Conservation (phyloP, 306 rosid species). For the Prinsepia uniflora region DNA sequence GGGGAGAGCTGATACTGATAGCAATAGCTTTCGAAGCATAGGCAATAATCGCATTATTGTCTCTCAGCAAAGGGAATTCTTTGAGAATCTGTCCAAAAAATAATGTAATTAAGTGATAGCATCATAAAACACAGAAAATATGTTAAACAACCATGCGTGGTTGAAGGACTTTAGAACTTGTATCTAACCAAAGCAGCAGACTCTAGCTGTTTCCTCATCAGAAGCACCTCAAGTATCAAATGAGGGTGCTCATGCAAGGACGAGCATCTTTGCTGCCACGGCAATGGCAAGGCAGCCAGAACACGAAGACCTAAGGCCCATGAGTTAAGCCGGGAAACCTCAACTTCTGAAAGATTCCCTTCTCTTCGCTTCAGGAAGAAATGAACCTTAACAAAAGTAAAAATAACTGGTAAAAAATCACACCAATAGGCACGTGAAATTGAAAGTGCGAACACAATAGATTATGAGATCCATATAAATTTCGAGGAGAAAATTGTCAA, state of each 20-base stretch:
- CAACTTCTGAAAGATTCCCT: slow-evolving; percentile 82
- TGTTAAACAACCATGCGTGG: slow-evolving; percentile 16
- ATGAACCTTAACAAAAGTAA: slow-evolving; percentile 65
- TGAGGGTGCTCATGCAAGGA: slow-evolving; percentile 95
- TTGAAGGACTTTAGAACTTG: slow-evolving; percentile 11
- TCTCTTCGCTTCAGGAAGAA: slow-evolving; percentile 96
- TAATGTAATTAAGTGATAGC: slow-evolving; percentile 17
- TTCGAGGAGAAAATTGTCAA: slow-evolving; percentile 10
- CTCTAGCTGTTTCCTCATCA: slow-evolving; percentile 94
- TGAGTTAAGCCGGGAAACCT: slow-evolving; percentile 88
- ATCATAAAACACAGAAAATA: slow-evolving; percentile 1
- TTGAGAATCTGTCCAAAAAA: slow-evolving; percentile 64
- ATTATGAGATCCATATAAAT: slow-evolving; percentile 22
- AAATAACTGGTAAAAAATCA: slow-evolving; percentile 20
- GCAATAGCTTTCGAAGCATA: slow-evolving; percentile 82
- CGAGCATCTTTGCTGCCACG: slow-evolving; percentile 99
- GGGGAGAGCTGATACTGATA: slow-evolving; percentile 74
- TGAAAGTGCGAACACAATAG: slow-evolving; percentile 17
- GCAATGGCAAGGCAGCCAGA: slow-evolving; percentile 82
- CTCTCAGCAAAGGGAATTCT: slow-evolving; percentile 85
- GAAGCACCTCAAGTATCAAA: slow-evolving; percentile 83
- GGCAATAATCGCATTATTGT: slow-evolving; percentile 63
- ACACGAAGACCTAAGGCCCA: slow-evolving; percentile 99
- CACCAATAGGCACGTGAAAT: slow-evolving; percentile 23
- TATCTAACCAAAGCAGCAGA: slow-evolving; percentile 76